A percentile compares a stretch with the other conserved stretches of the same genome.
phyloP scores from a whole-genome alignment of 2,329 filamentous ascomycete species.

The Venturiaceae sp. region DNA sequence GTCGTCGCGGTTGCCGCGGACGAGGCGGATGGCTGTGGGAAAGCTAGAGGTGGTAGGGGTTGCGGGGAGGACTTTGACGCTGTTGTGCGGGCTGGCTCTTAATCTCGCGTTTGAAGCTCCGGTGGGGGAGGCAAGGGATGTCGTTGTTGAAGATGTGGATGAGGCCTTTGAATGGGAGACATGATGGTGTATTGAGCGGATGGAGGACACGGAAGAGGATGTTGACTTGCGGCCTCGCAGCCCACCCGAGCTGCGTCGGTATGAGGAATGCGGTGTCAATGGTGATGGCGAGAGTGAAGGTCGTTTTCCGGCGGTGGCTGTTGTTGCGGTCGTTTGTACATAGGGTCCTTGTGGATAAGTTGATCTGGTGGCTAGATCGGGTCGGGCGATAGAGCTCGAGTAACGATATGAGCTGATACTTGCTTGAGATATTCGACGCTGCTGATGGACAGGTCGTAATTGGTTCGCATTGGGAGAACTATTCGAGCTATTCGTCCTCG shows the following conservation, averaged over 20 bases:
- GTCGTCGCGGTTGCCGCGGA: slow-evolving; percentile 38
- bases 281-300: slow-evolving; percentile 81
- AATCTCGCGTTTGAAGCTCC: slow-evolving; percentile 46
- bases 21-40: slow-evolving; percentile 76
- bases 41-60: slow-evolving; percentile 70
- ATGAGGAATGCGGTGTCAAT: slow-evolving; percentile 76
- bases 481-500: slow-evolving; percentile 7
- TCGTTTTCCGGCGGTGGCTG: slow-evolving; percentile 33
- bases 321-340: slow-evolving; percentile 30
- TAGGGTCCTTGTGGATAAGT: slow-evolving; percentile 31
- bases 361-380: slow-evolving; percentile 25
- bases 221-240: slow-evolving; percentile 90
- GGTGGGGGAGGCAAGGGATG: slow-evolving; percentile 46
- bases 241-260: slow-evolving; percentile 73
- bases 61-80: slow-evolving; percentile 88
- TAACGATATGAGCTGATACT: slow-evolving; percentile 18
- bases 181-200: slow-evolving; percentile 82
- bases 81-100: slow-evolving; percentile 64
- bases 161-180: slow-evolving; percentile 90
- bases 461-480: background rate
- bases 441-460: background rate
- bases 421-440: slow-evolving; percentile 23
- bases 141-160: slow-evolving; percentile 71
- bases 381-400: slow-evolving; percentile 24
- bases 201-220: slow-evolving; percentile 86